Base-by-base conservation (phyloP, 2,329 filamentous ascomycete species). In the Sarocladium oryzae region DNA sequence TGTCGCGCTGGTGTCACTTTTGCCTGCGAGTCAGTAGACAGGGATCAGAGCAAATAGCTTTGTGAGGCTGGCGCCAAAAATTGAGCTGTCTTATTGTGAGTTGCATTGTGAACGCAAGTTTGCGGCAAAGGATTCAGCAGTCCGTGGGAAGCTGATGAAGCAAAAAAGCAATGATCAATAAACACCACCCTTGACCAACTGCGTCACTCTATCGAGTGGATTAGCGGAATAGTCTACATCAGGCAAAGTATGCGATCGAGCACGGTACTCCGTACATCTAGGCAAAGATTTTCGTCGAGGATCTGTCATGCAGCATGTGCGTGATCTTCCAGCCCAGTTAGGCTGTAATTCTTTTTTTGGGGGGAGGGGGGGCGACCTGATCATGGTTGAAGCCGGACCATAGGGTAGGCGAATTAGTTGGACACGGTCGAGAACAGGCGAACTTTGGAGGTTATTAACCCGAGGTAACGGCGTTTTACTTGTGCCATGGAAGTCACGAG, bases 11-110 rank as follows among this genome's bases (percentile, higher is more conserved):
- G 40, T 23, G 40, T 43, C 26, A 23, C 40, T 48, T 48, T 48
- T 48, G 43, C 4, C 43, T 48, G 43, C 43, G 43, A 48, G 43
- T 48, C 43, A 48, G 43, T 48, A 24, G 33, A 26, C 43, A 48
- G 21, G 43, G 43, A 48, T 48, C 43, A 21, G 26, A 13, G 4
- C 43, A 30, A 48, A 30, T 48, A 33, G n/a, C 20, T 32, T 33
- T 32, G 43, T 48, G 43, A 48, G 43, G 43, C 43, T 48, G 43
- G 24, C 43, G n/a, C 11, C 26, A 48, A 26, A 48, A 48, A 48
- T 33, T 20, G 24, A 18, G 26, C 8, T 48, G 43, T 48, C 43
- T 48, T 26, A 48, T 32, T 30, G 26, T 16, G 26, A 23, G 16
- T 16, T 32, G 28, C 15, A 20, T 30, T 8, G 28, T 20, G 24